Conservation (phyloP, 306 rosid species). For the Rosa lucieae region DNA sequence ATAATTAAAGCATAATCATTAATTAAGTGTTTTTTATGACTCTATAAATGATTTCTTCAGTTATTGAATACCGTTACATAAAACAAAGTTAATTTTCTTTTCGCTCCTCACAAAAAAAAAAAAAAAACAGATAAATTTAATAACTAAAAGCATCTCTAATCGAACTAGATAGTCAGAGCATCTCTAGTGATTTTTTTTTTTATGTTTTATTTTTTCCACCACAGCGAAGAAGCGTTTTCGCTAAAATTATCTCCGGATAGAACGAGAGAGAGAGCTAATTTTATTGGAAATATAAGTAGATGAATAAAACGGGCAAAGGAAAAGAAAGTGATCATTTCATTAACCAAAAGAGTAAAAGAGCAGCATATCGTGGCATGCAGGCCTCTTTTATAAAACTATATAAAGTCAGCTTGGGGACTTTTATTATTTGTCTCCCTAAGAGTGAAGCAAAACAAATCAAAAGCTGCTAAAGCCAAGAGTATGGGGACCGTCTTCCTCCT, state of each 20-base stretch:
- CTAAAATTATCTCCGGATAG: not conserved
- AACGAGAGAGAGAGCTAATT: not conserved
- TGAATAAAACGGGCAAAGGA: not conserved
- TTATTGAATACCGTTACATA: too few species aligned
- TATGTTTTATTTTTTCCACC: too few species aligned
- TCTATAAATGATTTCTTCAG: too few species aligned
- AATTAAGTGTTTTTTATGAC: too few species aligned
- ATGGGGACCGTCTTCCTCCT: not conserved
- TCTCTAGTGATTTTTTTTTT: too few species aligned
- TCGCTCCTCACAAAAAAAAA: too few species aligned
- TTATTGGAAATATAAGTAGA: not conserved
- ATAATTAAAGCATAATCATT: too few species aligned
- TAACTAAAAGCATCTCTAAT: not conserved
- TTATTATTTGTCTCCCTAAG: not conserved
- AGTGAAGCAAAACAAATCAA: not conserved
- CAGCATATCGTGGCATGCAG: not conserved
- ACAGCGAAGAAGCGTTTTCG: too few species aligned
- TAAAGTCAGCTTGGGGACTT: constrained; percentile 2
- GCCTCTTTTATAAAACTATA: not conserved
- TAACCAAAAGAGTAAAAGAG: not conserved
- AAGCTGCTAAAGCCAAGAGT: constrained; percentile 7
- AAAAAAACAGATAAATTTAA: too few species aligned
- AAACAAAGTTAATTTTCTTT: too few species aligned
- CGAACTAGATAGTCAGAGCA: too few species aligned
- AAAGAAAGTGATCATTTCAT: not conserved